Percentiles rank a stretch among this genome's conserved stretches.
These are phyloP conservation scores for Trichoderma asperellum DNA, from an alignment of 2,329 filamentous ascomycete genomes.

Conservation along the genomic window DNA sequence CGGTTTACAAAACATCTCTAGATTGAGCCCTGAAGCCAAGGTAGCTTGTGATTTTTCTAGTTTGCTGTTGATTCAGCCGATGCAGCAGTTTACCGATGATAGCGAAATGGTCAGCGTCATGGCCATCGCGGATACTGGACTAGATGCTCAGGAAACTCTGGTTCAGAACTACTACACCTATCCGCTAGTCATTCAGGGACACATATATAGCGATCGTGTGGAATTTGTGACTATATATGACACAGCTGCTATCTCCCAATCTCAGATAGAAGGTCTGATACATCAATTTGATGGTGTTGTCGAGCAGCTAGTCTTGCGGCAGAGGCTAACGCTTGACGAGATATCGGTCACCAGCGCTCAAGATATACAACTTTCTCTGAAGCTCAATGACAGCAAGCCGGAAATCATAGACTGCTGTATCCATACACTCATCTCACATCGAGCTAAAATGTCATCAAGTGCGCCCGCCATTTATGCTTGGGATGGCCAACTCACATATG, in stretches of 20 bases:
- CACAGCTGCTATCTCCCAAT: background rate
- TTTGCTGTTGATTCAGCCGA: constrained; percentile 29
- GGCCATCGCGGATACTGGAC: background rate
- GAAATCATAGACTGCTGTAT: constrained; percentile 17
- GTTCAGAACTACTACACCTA: constrained; percentile 25
- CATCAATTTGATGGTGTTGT: constrained; percentile 2
- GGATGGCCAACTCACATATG: constrained; percentile 20
- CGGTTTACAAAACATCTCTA: constrained; percentile 38
- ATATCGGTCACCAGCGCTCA: constrained; percentile 11
- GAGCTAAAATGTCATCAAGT: background rate
- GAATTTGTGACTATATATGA: constrained; percentile 11
- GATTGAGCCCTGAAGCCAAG: constrained; percentile 27
- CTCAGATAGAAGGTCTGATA: constrained; percentile 1
- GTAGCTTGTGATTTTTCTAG: constrained; percentile 24
- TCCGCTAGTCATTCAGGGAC: constrained; percentile 14
- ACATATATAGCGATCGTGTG: background rate
- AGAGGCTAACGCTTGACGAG: background rate
- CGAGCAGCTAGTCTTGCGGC: constrained; percentile 3
- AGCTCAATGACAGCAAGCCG: background rate
- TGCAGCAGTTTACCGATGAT: background rate
- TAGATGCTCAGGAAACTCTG: background rate
- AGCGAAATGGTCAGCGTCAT: background rate
- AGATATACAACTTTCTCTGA: constrained; percentile 5
- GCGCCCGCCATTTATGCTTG: constrained; percentile 1
- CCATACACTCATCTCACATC: constrained; percentile 2